These are phyloP conservation scores for Strigomonas culicis DNA, from an alignment of 208 protist genomes.

Conservation along the genomic window DNA sequence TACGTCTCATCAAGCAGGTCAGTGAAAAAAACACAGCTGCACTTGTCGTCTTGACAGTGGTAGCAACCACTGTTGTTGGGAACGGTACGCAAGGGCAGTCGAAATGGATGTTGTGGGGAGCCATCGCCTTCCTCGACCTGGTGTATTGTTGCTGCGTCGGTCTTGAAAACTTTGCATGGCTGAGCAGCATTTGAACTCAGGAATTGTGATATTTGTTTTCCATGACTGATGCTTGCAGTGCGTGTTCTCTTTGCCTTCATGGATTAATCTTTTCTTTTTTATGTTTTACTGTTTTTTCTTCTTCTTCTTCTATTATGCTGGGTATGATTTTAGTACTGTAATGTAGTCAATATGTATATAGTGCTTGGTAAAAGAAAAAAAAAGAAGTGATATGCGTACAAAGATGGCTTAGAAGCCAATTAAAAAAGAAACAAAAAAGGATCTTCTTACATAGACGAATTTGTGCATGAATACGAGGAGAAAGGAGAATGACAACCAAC, in stretches of 20 bases:
- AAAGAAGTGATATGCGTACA: constrained; percentile 3
- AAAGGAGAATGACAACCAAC: constrained; percentile 16
- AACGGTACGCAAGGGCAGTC: constrained; percentile 37
- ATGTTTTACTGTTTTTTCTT: neutral
- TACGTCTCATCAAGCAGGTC: constrained; percentile 45
- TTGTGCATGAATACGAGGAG: constrained; percentile 4
- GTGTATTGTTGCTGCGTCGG: neutral
- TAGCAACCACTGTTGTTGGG: constrained; percentile 59
- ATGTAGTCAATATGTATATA: neutral
- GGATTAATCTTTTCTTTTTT: neutral
- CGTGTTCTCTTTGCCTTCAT: neutral
- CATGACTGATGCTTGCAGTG: neutral
- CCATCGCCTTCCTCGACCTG: constrained; percentile 39
- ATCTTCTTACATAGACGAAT: neutral
- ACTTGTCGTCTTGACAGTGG: constrained; percentile 46
- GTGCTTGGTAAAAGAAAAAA: constrained; percentile 2
- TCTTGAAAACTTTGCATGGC: neutral
- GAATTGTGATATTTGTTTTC: neutral
- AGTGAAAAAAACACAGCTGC: constrained; percentile 49
- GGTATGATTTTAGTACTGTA: constrained; percentile 1
- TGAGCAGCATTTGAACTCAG: neutral
- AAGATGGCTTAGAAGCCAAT: constrained; percentile 44
- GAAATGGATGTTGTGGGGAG: constrained; percentile 45
- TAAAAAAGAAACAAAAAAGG: neutral
- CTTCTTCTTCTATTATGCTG: neutral